phyloP scores from a whole-genome alignment of 352 stramenopile species.

The Elongisporangium anandrum region DNA sequence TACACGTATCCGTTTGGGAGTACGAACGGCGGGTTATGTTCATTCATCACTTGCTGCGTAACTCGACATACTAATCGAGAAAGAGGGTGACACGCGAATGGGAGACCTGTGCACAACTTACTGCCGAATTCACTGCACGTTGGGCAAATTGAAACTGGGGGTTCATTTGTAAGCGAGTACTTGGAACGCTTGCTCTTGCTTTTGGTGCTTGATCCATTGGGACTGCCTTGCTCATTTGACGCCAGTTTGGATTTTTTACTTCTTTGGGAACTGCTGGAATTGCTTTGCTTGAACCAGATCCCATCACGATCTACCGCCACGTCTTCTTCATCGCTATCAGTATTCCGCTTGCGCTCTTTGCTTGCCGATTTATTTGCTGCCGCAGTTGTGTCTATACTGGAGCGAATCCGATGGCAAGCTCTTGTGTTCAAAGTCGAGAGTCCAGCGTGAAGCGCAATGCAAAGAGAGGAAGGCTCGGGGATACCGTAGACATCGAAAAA shows the following conservation, averaged over 20 bases:
- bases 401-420: conserved; percentile 49
- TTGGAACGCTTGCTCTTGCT: conserved; percentile 21
- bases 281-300: conserved; percentile 17
- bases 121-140: conserved; percentile 71
- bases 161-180: conserved; percentile 5
- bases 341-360: conserved; percentile 3
- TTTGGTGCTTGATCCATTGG: conserved; percentile 10
- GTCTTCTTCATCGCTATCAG: conserved; percentile 17
- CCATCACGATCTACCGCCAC: neutral
- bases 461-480: conserved; percentile 60
- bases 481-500: conserved; percentile 71
- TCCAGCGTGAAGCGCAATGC: conserved; percentile 56
- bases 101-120: conserved; percentile 44
- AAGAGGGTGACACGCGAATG: conserved; percentile 80
- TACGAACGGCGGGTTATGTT: conserved; percentile 78
- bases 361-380: conserved; percentile 28
- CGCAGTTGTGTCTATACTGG: conserved; percentile 12
- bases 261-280: conserved; percentile 15
- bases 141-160: conserved; percentile 53
- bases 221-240: conserved; percentile 1
- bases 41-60: conserved; percentile 77
- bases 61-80: conserved; percentile 78
- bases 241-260: conserved; percentile 46
- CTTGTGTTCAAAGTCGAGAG: conserved; percentile 75
- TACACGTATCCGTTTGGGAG: conserved; percentile 84